Evolutionary conservation across 192 early-diverging fungal species (phyloP).

Genomic region (Coemansia sp.): DNA sequence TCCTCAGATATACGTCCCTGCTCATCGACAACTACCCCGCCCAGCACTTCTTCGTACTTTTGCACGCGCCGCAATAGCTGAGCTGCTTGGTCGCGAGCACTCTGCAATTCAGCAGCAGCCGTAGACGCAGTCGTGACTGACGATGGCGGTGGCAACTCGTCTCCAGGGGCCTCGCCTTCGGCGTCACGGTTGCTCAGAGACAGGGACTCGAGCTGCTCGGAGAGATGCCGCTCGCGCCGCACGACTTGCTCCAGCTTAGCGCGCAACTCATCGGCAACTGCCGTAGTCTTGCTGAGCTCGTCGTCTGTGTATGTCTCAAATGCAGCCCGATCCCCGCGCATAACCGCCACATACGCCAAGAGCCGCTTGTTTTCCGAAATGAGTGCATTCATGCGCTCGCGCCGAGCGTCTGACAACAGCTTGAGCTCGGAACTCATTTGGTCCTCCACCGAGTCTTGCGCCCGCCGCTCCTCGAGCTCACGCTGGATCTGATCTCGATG

Average conservation of each 20-base stretch:
- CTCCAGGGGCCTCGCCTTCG: conserved; percentile 23
- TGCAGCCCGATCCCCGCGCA: conserved; percentile 55
- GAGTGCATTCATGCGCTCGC: conserved; percentile 63
- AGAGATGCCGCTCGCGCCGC: conserved; percentile 53
- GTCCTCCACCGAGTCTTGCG: conserved; percentile 47
- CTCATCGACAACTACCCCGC: conserved; percentile 25
- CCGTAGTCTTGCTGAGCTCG: conserved; percentile 55
- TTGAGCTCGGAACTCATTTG: conserved; percentile 55
- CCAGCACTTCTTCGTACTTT: conserved; percentile 53
- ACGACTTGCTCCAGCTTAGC: conserved; percentile 54
- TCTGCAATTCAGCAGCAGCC: conserved; percentile 34
- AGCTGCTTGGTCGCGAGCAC: conserved; percentile 24
- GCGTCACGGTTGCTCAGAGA: conserved; percentile 25
- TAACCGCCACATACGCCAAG: conserved; percentile 51
- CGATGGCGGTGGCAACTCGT: conserved; percentile 26
- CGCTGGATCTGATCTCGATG: conserved; percentile 60
- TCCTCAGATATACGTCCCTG: conserved; percentile 23
- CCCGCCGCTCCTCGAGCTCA: conserved; percentile 49
- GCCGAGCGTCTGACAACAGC: conserved; percentile 52
- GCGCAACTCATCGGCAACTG: conserved; percentile 54
- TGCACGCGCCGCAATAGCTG: conserved; percentile 37
- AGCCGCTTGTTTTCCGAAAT: conserved; percentile 63
- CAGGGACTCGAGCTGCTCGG: conserved; percentile 52
- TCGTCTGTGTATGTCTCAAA: conserved; percentile 59
- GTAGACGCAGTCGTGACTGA: conserved; percentile 27